phyloP scores from a whole-genome alignment of 2,329 filamentous ascomycete genomes.

The Cucurbitaria berberidis region DNA sequence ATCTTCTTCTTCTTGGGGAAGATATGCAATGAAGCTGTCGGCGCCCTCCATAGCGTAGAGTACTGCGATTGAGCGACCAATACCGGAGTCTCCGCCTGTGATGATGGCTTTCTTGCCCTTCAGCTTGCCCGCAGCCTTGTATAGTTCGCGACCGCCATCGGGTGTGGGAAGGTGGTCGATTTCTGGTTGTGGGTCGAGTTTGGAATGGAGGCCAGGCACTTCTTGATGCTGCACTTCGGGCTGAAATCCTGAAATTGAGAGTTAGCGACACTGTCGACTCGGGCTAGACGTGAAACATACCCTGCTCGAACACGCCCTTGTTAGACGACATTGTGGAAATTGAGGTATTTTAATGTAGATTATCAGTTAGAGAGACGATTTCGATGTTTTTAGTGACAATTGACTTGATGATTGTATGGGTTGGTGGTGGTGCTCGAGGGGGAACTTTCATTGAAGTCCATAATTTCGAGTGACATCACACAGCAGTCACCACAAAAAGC shows the following conservation, averaged over 20 bases:
- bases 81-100: constrained; percentile 80
- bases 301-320: constrained; percentile 47
- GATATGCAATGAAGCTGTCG: constrained; percentile 73
- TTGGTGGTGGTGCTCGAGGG: not conserved
- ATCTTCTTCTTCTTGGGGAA: constrained; percentile 77
- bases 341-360: not conserved
- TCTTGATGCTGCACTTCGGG: constrained; percentile 58
- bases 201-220: constrained; percentile 60
- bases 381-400: not conserved
- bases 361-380: too few relatives aligned
- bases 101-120: constrained; percentile 77
- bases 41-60: constrained; percentile 84
- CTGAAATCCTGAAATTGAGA: constrained; percentile 51
- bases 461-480: constrained; percentile 37
- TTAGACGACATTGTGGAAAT: constrained; percentile 57
- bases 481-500: constrained; percentile 9
- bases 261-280: not conserved
- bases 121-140: constrained; percentile 78
- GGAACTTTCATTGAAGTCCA: constrained; percentile 19
- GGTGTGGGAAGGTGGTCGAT: constrained; percentile 71
- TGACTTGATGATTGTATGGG: not conserved
- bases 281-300: constrained; percentile 13
- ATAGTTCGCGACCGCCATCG: constrained; percentile 71
- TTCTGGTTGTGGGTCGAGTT: constrained; percentile 65
- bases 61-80: constrained; percentile 76